Percentiles rank a stretch among this genome's conserved stretches.
Evolutionary conservation across 2,329 filamentous ascomycete genomes (phyloP).

Genomic region (Colletotrichum tofieldiae): DNA sequence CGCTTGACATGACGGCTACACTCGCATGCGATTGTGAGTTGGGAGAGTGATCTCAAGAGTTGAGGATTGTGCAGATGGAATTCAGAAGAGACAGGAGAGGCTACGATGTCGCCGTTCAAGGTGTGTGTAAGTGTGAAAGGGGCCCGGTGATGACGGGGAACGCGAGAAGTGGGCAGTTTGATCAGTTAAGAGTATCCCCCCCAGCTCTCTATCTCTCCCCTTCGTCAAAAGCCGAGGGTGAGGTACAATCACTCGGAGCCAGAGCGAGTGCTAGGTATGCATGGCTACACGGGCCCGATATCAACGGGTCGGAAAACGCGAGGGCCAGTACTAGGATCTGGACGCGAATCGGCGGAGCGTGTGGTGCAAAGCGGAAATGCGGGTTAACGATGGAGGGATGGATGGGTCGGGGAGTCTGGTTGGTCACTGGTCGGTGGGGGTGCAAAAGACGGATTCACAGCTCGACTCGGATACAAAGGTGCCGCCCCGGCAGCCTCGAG

Average conservation of each 20-base stretch:
- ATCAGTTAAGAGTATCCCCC: constrained; percentile 10
- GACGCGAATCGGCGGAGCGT: constrained; percentile 19
- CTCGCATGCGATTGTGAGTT: constrained; percentile 4
- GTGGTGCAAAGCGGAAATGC: constrained; percentile 35
- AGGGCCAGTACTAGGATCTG: constrained; percentile 8
- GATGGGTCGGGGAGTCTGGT: background rate
- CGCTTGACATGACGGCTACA: constrained; percentile 30
- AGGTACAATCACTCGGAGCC: background rate
- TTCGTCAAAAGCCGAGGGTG: constrained; percentile 30
- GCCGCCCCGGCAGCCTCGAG: no score
- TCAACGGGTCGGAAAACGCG: constrained; percentile 33
- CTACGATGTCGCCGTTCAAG: background rate
- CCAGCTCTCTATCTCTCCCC: background rate
- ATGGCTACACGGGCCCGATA: constrained; percentile 24
- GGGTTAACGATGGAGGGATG: constrained; percentile 24
- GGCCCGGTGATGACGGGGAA: background rate
- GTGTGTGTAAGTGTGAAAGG: constrained; percentile 2
- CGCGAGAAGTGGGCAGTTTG: constrained; percentile 18
- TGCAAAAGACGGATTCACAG: constrained; percentile 11
- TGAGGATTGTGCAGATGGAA: background rate
- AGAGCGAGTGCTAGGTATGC: background rate
- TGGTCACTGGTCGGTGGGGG: constrained; percentile 21
- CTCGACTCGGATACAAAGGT: constrained; percentile 11
- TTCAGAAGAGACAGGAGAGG: background rate
- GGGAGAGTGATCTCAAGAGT: background rate